These are phyloP conservation scores for Aspergillus affinis DNA, from an alignment of 495 filamentous ascomycete species.

Conservation along the genomic window DNA sequence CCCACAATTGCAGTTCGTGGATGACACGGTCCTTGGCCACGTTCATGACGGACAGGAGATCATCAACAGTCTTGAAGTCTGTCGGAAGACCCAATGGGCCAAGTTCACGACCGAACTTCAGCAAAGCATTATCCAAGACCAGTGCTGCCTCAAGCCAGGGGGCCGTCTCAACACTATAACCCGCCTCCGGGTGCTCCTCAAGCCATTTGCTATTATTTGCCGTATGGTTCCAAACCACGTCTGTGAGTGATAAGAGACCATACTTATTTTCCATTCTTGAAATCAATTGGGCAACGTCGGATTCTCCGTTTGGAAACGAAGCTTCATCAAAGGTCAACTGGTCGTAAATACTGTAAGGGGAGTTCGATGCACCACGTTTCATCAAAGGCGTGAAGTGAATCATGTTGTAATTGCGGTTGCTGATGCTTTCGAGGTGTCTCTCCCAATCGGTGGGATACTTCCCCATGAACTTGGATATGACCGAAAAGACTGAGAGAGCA, in stretches of 20 bases:
- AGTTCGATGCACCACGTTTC: conserved; percentile 85
- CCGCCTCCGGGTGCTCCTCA: conserved; percentile 89
- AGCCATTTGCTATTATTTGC: conserved; percentile 95
- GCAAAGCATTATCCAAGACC: conserved; percentile 78
- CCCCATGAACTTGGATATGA: conserved; percentile 97
- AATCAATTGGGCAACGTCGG: conserved; percentile 75
- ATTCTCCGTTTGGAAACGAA: conserved; percentile 82
- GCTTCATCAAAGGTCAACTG: conserved; percentile 82
- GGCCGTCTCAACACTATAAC: conserved; percentile 90
- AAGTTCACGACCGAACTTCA: conserved; percentile 73
- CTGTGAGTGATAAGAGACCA: conserved; percentile 83
- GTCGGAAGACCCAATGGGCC: conserved; percentile 68
- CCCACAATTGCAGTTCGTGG: conserved; percentile 76
- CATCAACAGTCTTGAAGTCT: conserved; percentile 64
- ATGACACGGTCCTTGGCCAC: conserved; percentile 79
- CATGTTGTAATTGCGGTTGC: conserved; percentile 94
- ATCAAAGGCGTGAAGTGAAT: conserved; percentile 96
- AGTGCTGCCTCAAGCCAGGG: conserved; percentile 90
- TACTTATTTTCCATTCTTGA: conserved; percentile 80
- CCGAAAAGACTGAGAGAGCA: conserved; percentile 88
- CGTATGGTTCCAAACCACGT: conserved; percentile 98
- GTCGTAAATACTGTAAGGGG: conserved; percentile 94
- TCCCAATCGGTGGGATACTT: conserved; percentile 87
- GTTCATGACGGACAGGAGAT: conserved; percentile 82
- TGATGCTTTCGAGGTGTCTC: conserved; percentile 80